These are phyloP conservation scores for Mucor mucedo DNA, from an alignment of 371 early-diverging fungal genomes.

Conservation along the genomic window DNA sequence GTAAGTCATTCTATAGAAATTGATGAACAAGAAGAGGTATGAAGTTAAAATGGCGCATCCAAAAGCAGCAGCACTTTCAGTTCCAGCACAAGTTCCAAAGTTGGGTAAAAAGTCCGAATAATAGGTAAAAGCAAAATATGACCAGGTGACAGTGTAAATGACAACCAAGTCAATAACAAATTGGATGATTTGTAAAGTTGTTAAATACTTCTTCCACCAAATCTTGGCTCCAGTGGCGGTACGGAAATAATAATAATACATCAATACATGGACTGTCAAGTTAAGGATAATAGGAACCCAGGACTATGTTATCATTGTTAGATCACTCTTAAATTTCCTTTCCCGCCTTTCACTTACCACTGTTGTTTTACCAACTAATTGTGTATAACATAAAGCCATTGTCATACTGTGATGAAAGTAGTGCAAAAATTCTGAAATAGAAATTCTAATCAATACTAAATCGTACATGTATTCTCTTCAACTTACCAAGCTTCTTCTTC, in stretches of 20 bases:
- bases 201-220: constrained; percentile 91
- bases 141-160: constrained; percentile 77
- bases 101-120: constrained; percentile 68
- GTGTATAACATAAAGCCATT: constrained; percentile 78
- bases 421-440: constrained; percentile 69
- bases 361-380: constrained; percentile 76
- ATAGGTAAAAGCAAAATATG: constrained; percentile 68
- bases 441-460: neutral
- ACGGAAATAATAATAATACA: constrained; percentile 91
- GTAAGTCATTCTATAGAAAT: constrained; percentile 85
- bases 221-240: constrained; percentile 78
- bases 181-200: constrained; percentile 87
- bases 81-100: constrained; percentile 76
- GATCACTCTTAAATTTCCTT: neutral
- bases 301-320: neutral
- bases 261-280: constrained; percentile 86
- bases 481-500: constrained; percentile 62
- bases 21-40: constrained; percentile 84
- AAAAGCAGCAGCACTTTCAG: constrained; percentile 75
- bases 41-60: constrained; percentile 78
- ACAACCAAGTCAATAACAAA: constrained; percentile 81
- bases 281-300: constrained; percentile 69
- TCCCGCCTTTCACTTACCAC: constrained; percentile 59
- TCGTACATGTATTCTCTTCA: neutral
- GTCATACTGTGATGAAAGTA: constrained; percentile 88